Evolutionary conservation across 2,329 filamentous ascomycete species (phyloP).

Genomic region (Sporothrix brasiliensis): DNA sequence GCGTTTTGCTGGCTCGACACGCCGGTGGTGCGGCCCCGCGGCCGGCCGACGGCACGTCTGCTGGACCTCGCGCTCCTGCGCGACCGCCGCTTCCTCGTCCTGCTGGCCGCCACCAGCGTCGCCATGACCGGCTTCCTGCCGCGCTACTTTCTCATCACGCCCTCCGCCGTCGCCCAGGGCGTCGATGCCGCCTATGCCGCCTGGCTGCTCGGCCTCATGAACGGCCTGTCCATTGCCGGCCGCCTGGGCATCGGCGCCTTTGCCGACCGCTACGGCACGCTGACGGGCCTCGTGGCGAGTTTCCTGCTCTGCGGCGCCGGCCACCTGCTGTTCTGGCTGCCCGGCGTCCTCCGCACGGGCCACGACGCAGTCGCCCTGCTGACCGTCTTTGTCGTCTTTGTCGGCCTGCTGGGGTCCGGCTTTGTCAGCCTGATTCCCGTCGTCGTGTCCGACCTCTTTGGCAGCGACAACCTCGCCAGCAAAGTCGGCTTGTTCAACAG

Average conservation of each 20-base stretch:
- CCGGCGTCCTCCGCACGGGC: neutral
- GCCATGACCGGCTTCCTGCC: conserved; percentile 19
- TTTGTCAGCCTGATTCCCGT: conserved; percentile 15
- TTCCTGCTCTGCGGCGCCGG: neutral
- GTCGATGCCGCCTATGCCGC: neutral
- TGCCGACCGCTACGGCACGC: conserved; percentile 19
- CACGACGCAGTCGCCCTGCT: neutral
- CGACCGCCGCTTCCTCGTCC: no score
- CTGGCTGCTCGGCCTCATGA: conserved; percentile 3
- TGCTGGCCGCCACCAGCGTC: conserved; percentile 7
- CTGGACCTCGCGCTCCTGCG: no score
- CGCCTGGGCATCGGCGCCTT: neutral
- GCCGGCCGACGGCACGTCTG: no score
- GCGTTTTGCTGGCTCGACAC: no score
- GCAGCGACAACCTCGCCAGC: neutral
- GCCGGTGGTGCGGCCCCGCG: no score
- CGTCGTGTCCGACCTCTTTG: conserved; percentile 3
- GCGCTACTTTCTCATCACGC: conserved; percentile 11
- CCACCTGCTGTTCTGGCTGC: conserved; percentile 20
- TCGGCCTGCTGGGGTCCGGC: neutral
- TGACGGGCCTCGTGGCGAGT: neutral
- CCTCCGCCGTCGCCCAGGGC: neutral
- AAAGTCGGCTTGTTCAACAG: conserved; percentile 20
- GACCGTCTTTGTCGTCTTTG: conserved; percentile 11
- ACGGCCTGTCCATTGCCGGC: conserved; percentile 8